Conservation (phyloP, 495 filamentous ascomycete species). For the Venustampulla echinocandica region DNA sequence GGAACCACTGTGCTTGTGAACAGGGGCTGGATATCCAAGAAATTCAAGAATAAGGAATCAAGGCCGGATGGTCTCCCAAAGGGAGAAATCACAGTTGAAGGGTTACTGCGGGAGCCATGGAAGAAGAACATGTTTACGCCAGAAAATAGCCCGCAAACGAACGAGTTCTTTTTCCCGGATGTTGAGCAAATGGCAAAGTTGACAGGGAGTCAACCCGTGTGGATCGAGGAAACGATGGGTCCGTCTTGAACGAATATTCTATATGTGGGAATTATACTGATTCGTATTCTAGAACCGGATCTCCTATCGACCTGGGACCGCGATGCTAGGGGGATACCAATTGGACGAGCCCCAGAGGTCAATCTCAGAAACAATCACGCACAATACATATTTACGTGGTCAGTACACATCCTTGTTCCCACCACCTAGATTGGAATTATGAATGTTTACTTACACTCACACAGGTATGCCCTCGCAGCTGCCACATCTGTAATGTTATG, state of each 20-base stretch:
- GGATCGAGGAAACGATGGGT: conserved; percentile 97
- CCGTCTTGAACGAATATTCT: conserved; percentile 15
- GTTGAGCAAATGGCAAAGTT: conserved; percentile 85
- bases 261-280: conserved; percentile 7
- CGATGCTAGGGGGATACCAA: conserved; percentile 74
- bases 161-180: conserved; percentile 92
- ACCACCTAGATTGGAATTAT: background rate
- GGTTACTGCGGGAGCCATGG: conserved; percentile 80
- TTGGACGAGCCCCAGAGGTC: conserved; percentile 84
- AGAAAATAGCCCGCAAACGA: conserved; percentile 68
- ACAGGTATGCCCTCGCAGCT: conserved; percentile 77
- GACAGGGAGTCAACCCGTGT: conserved; percentile 77
- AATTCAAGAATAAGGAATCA: conserved; percentile 51
- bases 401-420: conserved; percentile 25
- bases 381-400: conserved; percentile 99
- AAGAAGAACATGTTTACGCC: conserved; percentile 98
- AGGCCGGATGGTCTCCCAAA: conserved; percentile 51
- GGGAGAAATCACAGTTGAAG: conserved; percentile 68
- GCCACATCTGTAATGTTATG: conserved; percentile 93
- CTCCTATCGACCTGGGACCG: conserved; percentile 62
- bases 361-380: conserved; percentile 93
- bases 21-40: conserved; percentile 81
- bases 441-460: background rate
- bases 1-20: conserved; percentile 69
- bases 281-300: conserved; percentile 55